phyloP scores from a whole-genome alignment of 2,329 filamentous ascomycete species.

The Diplocarpon rosae region DNA sequence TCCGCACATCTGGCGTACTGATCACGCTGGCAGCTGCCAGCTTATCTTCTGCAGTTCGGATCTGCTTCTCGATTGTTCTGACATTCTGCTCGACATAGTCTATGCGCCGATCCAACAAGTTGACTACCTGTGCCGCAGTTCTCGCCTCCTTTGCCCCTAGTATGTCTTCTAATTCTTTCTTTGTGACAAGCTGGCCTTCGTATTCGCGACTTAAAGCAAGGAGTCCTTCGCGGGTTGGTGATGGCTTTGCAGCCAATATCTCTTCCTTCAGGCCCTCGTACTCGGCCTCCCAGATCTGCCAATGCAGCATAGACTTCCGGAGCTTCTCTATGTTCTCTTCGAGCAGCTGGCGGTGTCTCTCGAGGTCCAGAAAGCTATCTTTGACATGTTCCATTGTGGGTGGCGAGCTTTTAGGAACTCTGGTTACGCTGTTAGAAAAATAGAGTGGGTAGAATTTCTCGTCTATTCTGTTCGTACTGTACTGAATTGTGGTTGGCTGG shows the following conservation, averaged over 20 bases:
- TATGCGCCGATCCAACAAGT: slow-evolving; percentile 61
- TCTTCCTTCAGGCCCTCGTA: slow-evolving; percentile 86
- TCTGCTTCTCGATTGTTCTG: slow-evolving; percentile 56
- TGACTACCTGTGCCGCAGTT: slow-evolving; percentile 51
- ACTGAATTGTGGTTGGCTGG: background rate
- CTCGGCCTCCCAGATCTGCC: slow-evolving; percentile 84
- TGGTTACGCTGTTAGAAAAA: background rate
- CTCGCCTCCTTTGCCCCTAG: slow-evolving; percentile 34
- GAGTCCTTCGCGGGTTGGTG: slow-evolving; percentile 34
- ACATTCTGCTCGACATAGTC: slow-evolving; percentile 87
- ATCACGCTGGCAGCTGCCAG: slow-evolving; percentile 51
- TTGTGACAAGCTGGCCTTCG: slow-evolving; percentile 51
- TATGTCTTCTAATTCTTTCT: slow-evolving; percentile 43
- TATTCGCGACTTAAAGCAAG: slow-evolving; percentile 40
- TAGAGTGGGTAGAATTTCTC: background rate
- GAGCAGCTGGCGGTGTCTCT: slow-evolving; percentile 63
- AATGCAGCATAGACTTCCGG: slow-evolving; percentile 67
- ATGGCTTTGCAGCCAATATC: slow-evolving; percentile 41
- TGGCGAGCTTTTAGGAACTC: background rate
- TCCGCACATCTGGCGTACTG: slow-evolving; percentile 47
- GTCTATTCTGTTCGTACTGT: too few relatives aligned
- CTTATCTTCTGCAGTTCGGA: slow-evolving; percentile 56
- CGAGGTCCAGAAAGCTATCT: slow-evolving; percentile 50
- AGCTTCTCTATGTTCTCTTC: slow-evolving; percentile 68
- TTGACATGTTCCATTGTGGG: slow-evolving; percentile 23